Evolutionary conservation across 2,329 filamentous ascomycete genomes (phyloP).

Genomic region (Biscogniauxia sp.): DNA sequence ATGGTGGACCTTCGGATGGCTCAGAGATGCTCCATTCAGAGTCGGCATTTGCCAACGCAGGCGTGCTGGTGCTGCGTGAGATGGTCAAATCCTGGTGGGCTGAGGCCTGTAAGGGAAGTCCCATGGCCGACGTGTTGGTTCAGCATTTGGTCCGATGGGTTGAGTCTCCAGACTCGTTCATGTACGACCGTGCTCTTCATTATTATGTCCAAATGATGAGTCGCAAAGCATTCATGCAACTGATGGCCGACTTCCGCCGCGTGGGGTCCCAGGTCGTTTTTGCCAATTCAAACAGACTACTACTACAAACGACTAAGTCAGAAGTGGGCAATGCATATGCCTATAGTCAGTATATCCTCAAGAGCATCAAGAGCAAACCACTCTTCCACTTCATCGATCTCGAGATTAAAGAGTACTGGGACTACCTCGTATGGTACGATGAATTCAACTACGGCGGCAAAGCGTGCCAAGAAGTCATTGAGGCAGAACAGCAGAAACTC

Average conservation of each 20-base stretch:
- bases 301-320: constrained; percentile 93
- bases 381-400: constrained; percentile 97
- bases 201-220: constrained; percentile 99
- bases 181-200: constrained; percentile 91
- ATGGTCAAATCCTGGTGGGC: constrained; percentile 99
- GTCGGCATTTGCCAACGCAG: constrained; percentile 88
- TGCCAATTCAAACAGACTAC: constrained; percentile 81
- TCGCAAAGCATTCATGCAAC: constrained; percentile 91
- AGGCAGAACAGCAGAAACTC: constrained; percentile 69
- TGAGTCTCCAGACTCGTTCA: constrained; percentile 85
- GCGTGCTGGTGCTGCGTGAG: constrained; percentile 85
- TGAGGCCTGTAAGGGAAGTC: constrained; percentile 84
- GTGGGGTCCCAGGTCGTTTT: constrained; percentile 97
- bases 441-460: constrained; percentile 98
- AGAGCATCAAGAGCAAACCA: constrained; percentile 92
- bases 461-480: constrained; percentile 78
- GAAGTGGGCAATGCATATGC: constrained; percentile 96
- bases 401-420: constrained; percentile 98
- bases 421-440: constrained; percentile 98
- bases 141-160: constrained; percentile 98
- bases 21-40: constrained; percentile 75
- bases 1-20: constrained; percentile 59
- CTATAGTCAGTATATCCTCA: constrained; percentile 96
- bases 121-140: constrained; percentile 96
- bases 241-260: constrained; percentile 94